These are phyloP conservation scores for Leptographium wingfieldii DNA, from an alignment of 2,329 filamentous ascomycete genomes.

Conservation along the genomic window DNA sequence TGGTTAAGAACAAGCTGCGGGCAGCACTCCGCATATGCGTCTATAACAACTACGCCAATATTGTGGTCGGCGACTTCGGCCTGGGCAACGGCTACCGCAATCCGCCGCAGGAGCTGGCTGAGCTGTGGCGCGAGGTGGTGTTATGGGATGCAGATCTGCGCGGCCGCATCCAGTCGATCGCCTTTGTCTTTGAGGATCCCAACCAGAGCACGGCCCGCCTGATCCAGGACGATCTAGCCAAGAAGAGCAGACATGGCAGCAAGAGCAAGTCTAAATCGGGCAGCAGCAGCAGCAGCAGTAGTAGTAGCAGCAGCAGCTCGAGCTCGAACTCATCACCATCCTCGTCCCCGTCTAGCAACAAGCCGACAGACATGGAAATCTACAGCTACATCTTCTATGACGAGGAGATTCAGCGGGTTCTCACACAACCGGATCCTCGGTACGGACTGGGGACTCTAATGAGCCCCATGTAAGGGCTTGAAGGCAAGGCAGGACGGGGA, in stretches of 20 bases:
- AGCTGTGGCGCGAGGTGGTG: conserved; percentile 53
- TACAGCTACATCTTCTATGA: conserved; percentile 40
- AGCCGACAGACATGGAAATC: conserved; percentile 34
- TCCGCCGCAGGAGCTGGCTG: conserved; percentile 50
- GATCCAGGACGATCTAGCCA: conserved; percentile 42
- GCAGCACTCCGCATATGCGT: conserved; percentile 58
- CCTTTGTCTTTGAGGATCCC: conserved; percentile 52
- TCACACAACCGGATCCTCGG: conserved; percentile 39
- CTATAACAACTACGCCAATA: conserved; percentile 40
- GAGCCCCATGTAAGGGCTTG: conserved; percentile 13
- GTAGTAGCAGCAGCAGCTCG: conserved; percentile 8
- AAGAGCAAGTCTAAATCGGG: conserved; percentile 18
- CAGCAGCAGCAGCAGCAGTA: conserved; percentile 8
- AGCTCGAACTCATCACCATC: conserved; percentile 17
- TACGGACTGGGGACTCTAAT: conserved; percentile 42
- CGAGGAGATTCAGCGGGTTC: conserved; percentile 35
- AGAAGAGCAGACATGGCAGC: conserved; percentile 26
- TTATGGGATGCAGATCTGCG: conserved; percentile 49
- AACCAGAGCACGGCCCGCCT: conserved; percentile 38
- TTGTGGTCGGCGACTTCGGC: conserved; percentile 53
- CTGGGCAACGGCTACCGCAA: conserved; percentile 52
- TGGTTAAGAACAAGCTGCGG: conserved; percentile 62
- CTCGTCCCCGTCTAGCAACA: conserved; percentile 10
- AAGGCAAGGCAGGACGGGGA: neutral
- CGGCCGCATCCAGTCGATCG: conserved; percentile 47